These are phyloP conservation scores for Volvox africanus DNA, from an alignment of 139 green algal species.

Conservation along the genomic window DNA sequence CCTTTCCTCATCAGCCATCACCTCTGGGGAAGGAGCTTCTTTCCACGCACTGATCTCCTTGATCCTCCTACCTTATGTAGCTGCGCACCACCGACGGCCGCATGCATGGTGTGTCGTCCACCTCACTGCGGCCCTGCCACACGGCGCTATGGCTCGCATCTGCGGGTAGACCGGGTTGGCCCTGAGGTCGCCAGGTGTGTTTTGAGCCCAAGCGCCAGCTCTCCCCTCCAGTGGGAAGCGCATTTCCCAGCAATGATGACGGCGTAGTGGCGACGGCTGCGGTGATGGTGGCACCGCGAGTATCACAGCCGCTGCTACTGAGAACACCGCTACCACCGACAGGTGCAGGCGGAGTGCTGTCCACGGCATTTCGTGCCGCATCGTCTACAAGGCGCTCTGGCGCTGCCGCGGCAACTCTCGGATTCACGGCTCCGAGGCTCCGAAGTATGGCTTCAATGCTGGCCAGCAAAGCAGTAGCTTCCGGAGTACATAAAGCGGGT, in stretches of 20 bases:
- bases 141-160: not conserved
- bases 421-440: conserved; percentile 5
- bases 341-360: not conserved
- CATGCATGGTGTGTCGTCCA: not conserved
- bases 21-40: too few species aligned
- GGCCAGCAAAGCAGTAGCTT: not conserved
- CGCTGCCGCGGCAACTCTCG: not conserved
- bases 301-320: not conserved
- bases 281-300: not conserved
- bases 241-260: not conserved
- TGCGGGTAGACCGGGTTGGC: too few species aligned
- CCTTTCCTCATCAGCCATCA: too few species aligned
- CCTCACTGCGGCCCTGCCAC: not conserved
- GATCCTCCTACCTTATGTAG: conserved; percentile 3
- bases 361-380: not conserved
- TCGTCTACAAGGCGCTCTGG: not conserved
- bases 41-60: too few species aligned
- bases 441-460: conserved; percentile 33
- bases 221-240: not conserved
- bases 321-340: not conserved
- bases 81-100: conserved; percentile 13
- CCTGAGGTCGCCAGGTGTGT: conserved; percentile 3
- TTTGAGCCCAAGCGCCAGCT: not conserved
- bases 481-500: not conserved
- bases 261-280: not conserved